Evolutionary conservation across 805 yeast genomes (phyloP).

Genomic region (Yarrowia sp.): DNA sequence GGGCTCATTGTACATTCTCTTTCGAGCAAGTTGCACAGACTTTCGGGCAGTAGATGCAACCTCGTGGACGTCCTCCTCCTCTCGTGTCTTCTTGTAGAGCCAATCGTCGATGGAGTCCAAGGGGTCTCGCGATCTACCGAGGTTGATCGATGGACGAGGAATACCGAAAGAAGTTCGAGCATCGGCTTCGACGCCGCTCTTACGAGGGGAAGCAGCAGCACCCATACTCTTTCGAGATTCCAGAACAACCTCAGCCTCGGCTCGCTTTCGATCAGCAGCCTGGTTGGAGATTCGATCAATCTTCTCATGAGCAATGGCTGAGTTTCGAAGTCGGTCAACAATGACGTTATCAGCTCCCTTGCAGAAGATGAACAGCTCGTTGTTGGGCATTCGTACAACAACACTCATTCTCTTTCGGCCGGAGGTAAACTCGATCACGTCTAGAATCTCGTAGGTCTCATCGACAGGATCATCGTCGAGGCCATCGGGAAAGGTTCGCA

Average conservation of each 20-base stretch:
- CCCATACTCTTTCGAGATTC: slow-evolving; percentile 51
- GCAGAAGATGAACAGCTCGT: slow-evolving; percentile 70
- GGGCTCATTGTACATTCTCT: slow-evolving; percentile 31
- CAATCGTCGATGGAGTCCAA: slow-evolving; percentile 33
- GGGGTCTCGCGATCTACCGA: slow-evolving; percentile 32
- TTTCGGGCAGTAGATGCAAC: slow-evolving; percentile 34
- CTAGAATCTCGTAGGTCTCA: slow-evolving; percentile 72
- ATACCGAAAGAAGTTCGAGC: slow-evolving; percentile 32
- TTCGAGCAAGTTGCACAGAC: slow-evolving; percentile 32
- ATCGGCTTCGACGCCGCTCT: slow-evolving; percentile 11
- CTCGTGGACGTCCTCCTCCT: slow-evolving; percentile 34
- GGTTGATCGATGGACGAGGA: slow-evolving; percentile 33
- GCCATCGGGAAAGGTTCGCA: slow-evolving; percentile 82
- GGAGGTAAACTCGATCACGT: slow-evolving; percentile 81
- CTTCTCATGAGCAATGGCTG: slow-evolving; percentile 59
- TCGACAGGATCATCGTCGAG: slow-evolving; percentile 58
- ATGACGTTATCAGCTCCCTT: slow-evolving; percentile 96
- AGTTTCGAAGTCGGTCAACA: slow-evolving; percentile 62
- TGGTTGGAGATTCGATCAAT: slow-evolving; percentile 58
- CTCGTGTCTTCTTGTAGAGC: slow-evolving; percentile 32
- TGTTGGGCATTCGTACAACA: slow-evolving; percentile 72
- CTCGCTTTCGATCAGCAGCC: slow-evolving; percentile 60
- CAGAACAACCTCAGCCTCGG: slow-evolving; percentile 63
- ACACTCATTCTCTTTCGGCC: slow-evolving; percentile 92
- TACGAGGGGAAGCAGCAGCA: slow-evolving; percentile 39